A percentile compares a stretch with the other conserved stretches of the same genome.
Conservation (phyloP, 305 asterid genomes). For the Lippia alba region DNA sequence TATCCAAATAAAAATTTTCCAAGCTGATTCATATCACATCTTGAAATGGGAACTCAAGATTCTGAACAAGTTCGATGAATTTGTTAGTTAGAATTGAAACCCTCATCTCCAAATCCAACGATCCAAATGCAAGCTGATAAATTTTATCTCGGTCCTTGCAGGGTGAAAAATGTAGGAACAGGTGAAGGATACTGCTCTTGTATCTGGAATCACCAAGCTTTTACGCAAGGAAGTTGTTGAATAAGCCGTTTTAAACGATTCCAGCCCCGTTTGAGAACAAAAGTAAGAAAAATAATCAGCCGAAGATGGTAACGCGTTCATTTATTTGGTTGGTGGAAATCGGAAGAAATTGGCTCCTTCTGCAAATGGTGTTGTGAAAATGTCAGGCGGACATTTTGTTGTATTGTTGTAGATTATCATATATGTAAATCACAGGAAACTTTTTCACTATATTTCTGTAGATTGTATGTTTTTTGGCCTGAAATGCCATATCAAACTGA, state of each 20-base stretch:
- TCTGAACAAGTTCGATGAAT: too few relatives aligned
- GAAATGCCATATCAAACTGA: slow-evolving; percentile 20
- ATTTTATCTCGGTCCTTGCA: background rate
- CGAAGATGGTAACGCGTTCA: slow-evolving; percentile 40
- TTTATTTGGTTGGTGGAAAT: slow-evolving; percentile 41
- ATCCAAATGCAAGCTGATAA: too few relatives aligned
- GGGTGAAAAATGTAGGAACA: slow-evolving; percentile 43
- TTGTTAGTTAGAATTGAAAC: too few relatives aligned
- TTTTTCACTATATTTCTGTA: slow-evolving; percentile 9
- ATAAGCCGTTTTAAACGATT: slow-evolving; percentile 34
- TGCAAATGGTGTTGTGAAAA: slow-evolving; percentile 45
- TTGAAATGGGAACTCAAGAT: too few relatives aligned
- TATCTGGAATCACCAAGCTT: slow-evolving; percentile 41
- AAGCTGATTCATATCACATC: too few relatives aligned
- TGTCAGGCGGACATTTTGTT: slow-evolving; percentile 37
- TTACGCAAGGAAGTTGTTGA: slow-evolving; percentile 27
- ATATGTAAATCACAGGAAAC: slow-evolving; percentile 12
- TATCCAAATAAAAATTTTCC: too few relatives aligned
- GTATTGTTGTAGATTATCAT: slow-evolving; percentile 31
- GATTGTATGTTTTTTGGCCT: slow-evolving; percentile 28
- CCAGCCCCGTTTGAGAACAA: slow-evolving; percentile 32
- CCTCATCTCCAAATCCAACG: too few relatives aligned
- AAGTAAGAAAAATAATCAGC: slow-evolving; percentile 36
- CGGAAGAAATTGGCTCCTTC: slow-evolving; percentile 40
- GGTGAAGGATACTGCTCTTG: slow-evolving; percentile 37